Base-by-base conservation (phyloP, 768 basidiomycete genomes). In the Trametes maxima region DNA sequence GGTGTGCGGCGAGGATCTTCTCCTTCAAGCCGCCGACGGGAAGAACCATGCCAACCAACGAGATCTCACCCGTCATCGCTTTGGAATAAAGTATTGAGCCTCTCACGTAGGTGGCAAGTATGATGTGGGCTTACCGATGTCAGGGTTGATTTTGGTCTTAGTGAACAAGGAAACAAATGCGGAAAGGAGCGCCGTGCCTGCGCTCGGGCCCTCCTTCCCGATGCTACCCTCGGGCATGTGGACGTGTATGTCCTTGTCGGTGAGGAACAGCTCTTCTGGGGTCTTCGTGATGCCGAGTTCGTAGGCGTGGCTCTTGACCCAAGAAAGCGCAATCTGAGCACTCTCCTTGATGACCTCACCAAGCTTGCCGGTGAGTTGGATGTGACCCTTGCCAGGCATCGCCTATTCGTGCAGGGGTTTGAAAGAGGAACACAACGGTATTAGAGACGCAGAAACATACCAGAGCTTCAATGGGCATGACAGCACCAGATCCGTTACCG, bases 61-160 rank as follows among this genome's bases (percentile, higher is more conserved):
- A 94, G 58, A 99, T 94, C 75, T 99, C 97, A 16, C 97, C 97
- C 0, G 97, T 98, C 94, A 98, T 95, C 6, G 97, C 95, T 94
- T 42, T 62, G 0, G 53, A 35, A 3, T 36, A 28, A 13, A 48
- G 49, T 21, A 46, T 44, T 40, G 11, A 13, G 57, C 7, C 50
- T 21, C 3, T n/a, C 3, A 47, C 3, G 13, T 19, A 24, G 25
- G 22, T 11, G 17, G 17, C 28, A 43, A 37, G 10, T 35, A 42
- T 14, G 50, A 37, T 35, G 45, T 36, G 48, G 21, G 75, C 89
- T 21, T 67, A 94, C 93, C 94, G 56, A 97, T 92, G 76, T 97
- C 93, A 16, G 92, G 91, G 70, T 82, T 82, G 45, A 98, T 85
- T 74, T 78, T 85, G 5, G 87, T 92, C 76, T 88, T 89, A 0